These are phyloP conservation scores for Penicillium sp. DNA, from an alignment of 2,329 filamentous ascomycete genomes.

Conservation along the genomic window DNA sequence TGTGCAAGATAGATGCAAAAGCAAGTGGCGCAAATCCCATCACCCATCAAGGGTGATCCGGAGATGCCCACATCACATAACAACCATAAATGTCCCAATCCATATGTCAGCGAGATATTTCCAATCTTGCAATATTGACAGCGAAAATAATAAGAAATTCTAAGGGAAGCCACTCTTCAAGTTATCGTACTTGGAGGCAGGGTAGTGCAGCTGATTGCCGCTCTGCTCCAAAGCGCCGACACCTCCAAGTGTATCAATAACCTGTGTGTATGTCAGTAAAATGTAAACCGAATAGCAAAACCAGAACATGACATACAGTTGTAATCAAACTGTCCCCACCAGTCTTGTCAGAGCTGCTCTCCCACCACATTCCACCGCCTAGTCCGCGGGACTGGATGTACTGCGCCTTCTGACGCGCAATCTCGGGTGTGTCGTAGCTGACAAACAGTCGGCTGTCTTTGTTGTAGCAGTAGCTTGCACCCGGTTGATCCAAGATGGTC, in stretches of 20 bases:
- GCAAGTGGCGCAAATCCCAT: neutral
- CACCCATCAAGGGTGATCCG: constrained; percentile 1
- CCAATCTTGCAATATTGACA: constrained; percentile 1
- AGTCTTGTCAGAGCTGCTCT: constrained; percentile 73
- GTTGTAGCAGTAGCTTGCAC: constrained; percentile 75
- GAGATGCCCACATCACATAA: neutral
- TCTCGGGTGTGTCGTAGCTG: constrained; percentile 70
- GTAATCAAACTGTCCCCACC: constrained; percentile 66
- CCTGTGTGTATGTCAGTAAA: constrained; percentile 19
- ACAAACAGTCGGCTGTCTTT: constrained; percentile 61
- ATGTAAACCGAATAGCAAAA: neutral
- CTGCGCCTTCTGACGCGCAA: constrained; percentile 67
- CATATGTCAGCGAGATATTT: constrained; percentile 2
- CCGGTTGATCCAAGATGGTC: constrained; percentile 58
- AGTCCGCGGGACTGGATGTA: constrained; percentile 68
- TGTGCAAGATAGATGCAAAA: neutral
- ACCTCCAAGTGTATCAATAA: constrained; percentile 38
- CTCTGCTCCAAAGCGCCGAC: constrained; percentile 44
- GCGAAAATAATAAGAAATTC: neutral
- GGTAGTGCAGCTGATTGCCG: constrained; percentile 53
- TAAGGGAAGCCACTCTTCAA: constrained; percentile 33
- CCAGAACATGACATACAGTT: constrained; percentile 39
- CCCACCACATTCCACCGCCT: constrained; percentile 97
- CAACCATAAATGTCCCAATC: neutral
- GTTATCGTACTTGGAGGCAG: constrained; percentile 56